Conservation (phyloP, 2,329 filamentous ascomycete genomes). For the Botrytis fabae region DNA sequence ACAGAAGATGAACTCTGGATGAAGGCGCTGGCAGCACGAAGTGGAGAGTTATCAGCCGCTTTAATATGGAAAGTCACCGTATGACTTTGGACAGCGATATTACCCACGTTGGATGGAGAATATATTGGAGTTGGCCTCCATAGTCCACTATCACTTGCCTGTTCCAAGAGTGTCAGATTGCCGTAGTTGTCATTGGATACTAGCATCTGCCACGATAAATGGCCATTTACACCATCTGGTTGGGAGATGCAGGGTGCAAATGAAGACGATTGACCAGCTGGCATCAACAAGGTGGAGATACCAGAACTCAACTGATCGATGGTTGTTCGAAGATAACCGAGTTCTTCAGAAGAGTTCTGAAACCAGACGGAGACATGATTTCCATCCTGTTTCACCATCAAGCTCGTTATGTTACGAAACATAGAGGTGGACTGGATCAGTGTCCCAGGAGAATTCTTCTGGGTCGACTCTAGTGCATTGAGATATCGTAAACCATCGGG, state of each 20-base stretch:
- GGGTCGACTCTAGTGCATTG: background rate
- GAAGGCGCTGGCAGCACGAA: background rate
- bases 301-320: background rate
- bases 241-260: background rate
- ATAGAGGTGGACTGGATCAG: background rate
- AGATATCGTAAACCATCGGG: background rate
- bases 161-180: background rate
- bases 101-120: background rate
- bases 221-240: background rate
- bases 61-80: background rate
- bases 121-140: background rate
- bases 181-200: background rate
- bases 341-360: background rate
- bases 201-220: background rate
- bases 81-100: background rate
- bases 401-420: background rate
- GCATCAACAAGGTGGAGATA: background rate
- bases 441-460: background rate
- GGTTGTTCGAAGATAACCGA: background rate
- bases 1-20: background rate
- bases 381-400: background rate
- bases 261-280: background rate
- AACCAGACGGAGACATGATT: slow-evolving; percentile 1
- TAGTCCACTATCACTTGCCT: background rate
- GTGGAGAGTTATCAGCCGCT: background rate